Evolutionary conservation across 805 yeast genomes (phyloP), one percentile per base, ranked within the genome.

Genomic region (Pachysolen tannophilus): DNA sequence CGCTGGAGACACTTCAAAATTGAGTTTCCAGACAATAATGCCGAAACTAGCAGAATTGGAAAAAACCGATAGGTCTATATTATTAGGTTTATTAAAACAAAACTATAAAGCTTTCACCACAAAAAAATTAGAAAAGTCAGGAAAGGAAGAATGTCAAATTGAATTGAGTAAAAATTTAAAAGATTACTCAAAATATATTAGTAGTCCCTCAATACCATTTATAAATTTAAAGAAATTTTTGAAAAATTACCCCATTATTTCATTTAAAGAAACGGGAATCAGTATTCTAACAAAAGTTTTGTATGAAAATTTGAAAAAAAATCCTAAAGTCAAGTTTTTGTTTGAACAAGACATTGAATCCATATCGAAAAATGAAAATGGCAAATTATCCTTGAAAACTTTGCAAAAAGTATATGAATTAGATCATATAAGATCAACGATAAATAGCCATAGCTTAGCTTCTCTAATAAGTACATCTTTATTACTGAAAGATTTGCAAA

Each of bases 1-100:
- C 55, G 96, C 94, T 1, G 92, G 85, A n/a, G 94, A 88, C 54
- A 66, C 76, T 2, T 48, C 65, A 5, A 61, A 71, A 37, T 56
- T 90, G 32, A 82, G 95, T 60, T 75, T 81, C 0, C 58, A 70
- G 15, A 65, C 82, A 4, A 65, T 84, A 1, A 51, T 84, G 42
- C 76, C 78, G 3, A 47, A 56, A 8, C 47, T 85, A 44, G 74
- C 67, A 31, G 60, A 70, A 9, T 55, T 78, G 30, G 96, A 87
- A 50, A 49, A 58, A 20, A 55, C 69, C 6, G 59, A 72, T 49
- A 84, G 87, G 0, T 77, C 86, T 0, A 52, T 82, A 2, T 43
- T 78, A 0, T 64, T 60, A 36, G 68, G 75, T 1, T 50, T 62
- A 43, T 27, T 73, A 1, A 48, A 54, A n/a, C 59, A 65, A 18